phyloP scores from a whole-genome alignment of 768 basidiomycete species.

The Solioccasus polychromus region DNA sequence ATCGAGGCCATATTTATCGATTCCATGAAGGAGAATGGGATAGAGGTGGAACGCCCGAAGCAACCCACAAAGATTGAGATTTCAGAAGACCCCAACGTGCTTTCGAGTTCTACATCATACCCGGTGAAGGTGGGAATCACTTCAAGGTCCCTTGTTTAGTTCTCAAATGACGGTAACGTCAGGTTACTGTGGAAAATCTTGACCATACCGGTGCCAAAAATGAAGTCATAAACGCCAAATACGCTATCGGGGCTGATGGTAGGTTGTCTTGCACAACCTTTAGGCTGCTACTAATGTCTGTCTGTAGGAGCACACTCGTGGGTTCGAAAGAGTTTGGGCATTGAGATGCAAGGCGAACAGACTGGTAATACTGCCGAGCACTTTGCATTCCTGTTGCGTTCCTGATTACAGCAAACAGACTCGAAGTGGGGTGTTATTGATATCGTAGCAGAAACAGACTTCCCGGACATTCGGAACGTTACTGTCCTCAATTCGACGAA shows the following conservation, averaged over 20 bases:
- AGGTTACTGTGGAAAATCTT: slow-evolving; percentile 17
- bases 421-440: slow-evolving; percentile 82
- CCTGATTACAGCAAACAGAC: slow-evolving; percentile 36
- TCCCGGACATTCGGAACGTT: slow-evolving; percentile 68
- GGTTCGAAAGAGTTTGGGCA: slow-evolving; percentile 42
- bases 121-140: slow-evolving; percentile 19
- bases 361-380: slow-evolving; percentile 27
- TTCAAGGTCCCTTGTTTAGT: neutral
- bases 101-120: slow-evolving; percentile 26
- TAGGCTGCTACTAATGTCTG: neutral
- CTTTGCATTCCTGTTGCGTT: neutral
- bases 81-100: slow-evolving; percentile 34
- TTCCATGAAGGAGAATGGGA: slow-evolving; percentile 27
- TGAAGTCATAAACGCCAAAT: slow-evolving; percentile 28
- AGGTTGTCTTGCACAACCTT: neutral
- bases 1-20: slow-evolving; percentile 39
- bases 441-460: slow-evolving; percentile 62
- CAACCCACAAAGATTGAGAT: slow-evolving; percentile 27
- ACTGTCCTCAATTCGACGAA: slow-evolving; percentile 60
- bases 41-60: slow-evolving; percentile 34
- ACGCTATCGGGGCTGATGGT: slow-evolving; percentile 34
- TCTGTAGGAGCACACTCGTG: slow-evolving; percentile 39
- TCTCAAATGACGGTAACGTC: neutral
- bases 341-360: slow-evolving; percentile 43
- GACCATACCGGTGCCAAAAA: slow-evolving; percentile 25